Conservation (phyloP, 306 rosid species). For the Trifolium pratense region DNA sequence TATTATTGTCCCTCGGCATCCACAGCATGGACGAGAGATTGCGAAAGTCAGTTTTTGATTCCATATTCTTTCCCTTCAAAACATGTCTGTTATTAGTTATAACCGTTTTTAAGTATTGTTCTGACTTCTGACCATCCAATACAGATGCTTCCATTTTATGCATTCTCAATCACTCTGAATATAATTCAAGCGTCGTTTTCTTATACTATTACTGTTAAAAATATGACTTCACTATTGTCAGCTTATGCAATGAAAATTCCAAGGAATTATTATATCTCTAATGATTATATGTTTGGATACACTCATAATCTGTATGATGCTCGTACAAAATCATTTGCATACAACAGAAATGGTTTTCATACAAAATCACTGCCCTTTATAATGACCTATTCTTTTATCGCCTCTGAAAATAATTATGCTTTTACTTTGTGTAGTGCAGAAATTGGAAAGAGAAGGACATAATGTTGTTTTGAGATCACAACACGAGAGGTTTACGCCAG, state of each 20-base stretch:
- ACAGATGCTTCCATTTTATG: conserved; percentile 3
- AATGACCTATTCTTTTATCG: neutral
- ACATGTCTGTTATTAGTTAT: neutral
- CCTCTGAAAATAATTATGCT: conserved; percentile 31
- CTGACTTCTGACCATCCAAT: conserved; percentile 30
- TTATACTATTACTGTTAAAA: conserved; percentile 15
- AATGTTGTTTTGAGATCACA: conserved; percentile 80
- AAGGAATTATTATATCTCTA: conserved; percentile 3
- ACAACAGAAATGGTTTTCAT: conserved; percentile 30
- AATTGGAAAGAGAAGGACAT: conserved; percentile 73
- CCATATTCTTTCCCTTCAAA: conserved; percentile 25
- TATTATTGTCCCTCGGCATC: conserved; percentile 84
- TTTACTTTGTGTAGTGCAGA: conserved; percentile 62
- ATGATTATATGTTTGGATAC: conserved; percentile 12
- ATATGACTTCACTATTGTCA: conserved; percentile 16
- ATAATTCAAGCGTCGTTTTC: conserved; percentile 8
- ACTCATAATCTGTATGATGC: conserved; percentile 17
- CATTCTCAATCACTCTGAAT: conserved; percentile 3
- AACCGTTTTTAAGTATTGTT: conserved; percentile 13
- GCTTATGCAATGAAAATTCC: neutral
- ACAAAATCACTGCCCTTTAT: conserved; percentile 12
- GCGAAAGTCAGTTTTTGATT: conserved; percentile 60
- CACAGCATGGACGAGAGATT: conserved; percentile 77
- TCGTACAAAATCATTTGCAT: conserved; percentile 18
- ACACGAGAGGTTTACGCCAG: conserved; percentile 55